Conservation (phyloP, 108 stramenopile genomes). For the Aureococcus anophagefferens region DNA sequence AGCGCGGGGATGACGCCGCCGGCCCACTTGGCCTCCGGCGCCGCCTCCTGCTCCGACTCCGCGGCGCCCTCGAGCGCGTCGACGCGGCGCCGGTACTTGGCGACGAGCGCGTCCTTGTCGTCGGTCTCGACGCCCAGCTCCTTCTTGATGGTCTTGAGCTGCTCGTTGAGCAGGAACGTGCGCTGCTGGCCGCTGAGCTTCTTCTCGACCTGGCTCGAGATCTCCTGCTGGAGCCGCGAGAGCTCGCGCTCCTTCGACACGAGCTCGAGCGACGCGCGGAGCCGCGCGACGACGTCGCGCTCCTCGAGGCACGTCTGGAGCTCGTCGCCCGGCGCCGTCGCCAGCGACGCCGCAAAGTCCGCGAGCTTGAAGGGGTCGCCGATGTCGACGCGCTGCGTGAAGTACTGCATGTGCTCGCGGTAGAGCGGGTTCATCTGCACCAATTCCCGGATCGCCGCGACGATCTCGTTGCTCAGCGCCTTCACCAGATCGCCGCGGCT, state of each 20-base stretch:
- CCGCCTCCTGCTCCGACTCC: background rate
- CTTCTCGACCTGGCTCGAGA: constrained; percentile 83
- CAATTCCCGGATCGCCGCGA: constrained; percentile 81
- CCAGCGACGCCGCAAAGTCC: constrained; percentile 80
- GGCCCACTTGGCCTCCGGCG: constrained; percentile 8
- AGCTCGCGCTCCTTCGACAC: constrained; percentile 79
- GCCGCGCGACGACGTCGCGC: constrained; percentile 69
- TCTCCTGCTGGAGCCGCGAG: constrained; percentile 80
- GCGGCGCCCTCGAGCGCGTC: background rate
- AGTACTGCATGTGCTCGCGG: constrained; percentile 78
- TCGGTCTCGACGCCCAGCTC: constrained; percentile 97
- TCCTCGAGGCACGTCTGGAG: constrained; percentile 86
- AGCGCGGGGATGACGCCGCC: constrained; percentile 61
- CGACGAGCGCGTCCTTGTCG: constrained; percentile 83
- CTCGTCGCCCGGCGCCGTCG: constrained; percentile 70
- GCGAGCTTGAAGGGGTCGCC: constrained; percentile 87
- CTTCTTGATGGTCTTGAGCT: constrained; percentile 96
- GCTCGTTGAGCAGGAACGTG: constrained; percentile 87
- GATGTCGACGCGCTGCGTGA: constrained; percentile 69
- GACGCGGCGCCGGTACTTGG: constrained; percentile 67
- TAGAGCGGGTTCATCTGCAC: constrained; percentile 82
- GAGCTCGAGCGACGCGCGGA: constrained; percentile 77
- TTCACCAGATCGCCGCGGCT: constrained; percentile 64
- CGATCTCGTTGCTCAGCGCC: constrained; percentile 85
- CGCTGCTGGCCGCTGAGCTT: constrained; percentile 85